Evolutionary conservation across 1,284 basidiomycete genomes (phyloP).

Genomic region (Caloboletus firmus): DNA sequence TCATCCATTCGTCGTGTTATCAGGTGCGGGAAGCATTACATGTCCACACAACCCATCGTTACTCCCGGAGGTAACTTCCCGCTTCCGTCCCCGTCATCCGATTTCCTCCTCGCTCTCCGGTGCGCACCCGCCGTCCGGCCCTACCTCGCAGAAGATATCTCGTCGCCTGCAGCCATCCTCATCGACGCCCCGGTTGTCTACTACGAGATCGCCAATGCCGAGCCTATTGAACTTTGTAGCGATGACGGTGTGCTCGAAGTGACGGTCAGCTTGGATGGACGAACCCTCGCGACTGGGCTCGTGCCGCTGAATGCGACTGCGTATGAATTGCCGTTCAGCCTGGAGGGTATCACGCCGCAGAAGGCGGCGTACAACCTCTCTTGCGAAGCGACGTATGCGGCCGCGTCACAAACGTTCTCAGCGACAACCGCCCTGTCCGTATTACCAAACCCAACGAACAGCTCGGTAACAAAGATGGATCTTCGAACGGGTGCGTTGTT

Average conservation of each 20-base stretch:
- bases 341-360: slow-evolving; percentile 25
- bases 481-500: slow-evolving; percentile 64
- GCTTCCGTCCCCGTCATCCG: slow-evolving; percentile 13
- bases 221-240: slow-evolving; percentile 19
- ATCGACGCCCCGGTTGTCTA: slow-evolving; percentile 31
- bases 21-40: slow-evolving; percentile 36
- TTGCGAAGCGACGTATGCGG: slow-evolving; percentile 26
- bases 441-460: slow-evolving; percentile 54
- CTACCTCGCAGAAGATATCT: slow-evolving; percentile 33
- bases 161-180: slow-evolving; percentile 22
- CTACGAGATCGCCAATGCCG: slow-evolving; percentile 27
- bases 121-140: slow-evolving; percentile 35
- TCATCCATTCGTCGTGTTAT: background rate
- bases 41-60: slow-evolving; percentile 12
- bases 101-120: slow-evolving; percentile 31
- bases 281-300: slow-evolving; percentile 14
- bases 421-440: slow-evolving; percentile 51
- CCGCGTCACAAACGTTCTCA: slow-evolving; percentile 45
- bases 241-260: slow-evolving; percentile 20
- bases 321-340: slow-evolving; percentile 27
- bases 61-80: slow-evolving; percentile 33
- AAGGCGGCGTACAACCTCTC: slow-evolving; percentile 27
- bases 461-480: slow-evolving; percentile 70
- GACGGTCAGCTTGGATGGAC: slow-evolving; percentile 29
- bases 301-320: slow-evolving; percentile 33